These are phyloP conservation scores for Acorus gramineus DNA, from an alignment of 106 monocot species.

Conservation along the genomic window DNA sequence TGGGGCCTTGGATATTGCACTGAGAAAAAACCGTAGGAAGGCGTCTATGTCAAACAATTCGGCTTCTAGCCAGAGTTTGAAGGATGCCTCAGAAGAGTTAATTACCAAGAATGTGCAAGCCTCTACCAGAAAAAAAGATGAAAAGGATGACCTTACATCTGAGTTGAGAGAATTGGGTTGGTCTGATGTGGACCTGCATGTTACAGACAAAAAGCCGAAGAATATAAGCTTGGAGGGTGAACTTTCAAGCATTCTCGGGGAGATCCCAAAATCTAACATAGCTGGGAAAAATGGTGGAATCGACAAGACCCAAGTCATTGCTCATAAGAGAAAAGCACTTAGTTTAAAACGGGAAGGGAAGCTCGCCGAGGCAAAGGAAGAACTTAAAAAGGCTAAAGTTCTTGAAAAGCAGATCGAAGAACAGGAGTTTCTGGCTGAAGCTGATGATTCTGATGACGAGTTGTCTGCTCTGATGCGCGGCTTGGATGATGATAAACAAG, in stretches of 20 bases:
- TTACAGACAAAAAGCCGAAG: conserved; percentile 39
- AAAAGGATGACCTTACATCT: conserved; percentile 52
- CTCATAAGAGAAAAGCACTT: conserved; percentile 77
- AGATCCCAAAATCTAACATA: conserved; percentile 31
- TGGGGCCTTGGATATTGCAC: conserved; percentile 48
- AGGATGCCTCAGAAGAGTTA: conserved; percentile 21
- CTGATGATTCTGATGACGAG: conserved; percentile 90
- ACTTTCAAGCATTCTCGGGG: conserved; percentile 55
- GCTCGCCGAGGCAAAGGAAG: conserved; percentile 94
- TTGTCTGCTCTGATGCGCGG: conserved; percentile 49
- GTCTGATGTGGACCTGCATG: conserved; percentile 73
- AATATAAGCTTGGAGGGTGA: conserved; percentile 71
- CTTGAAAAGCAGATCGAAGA: conserved; percentile 89
- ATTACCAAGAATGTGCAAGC: conserved; percentile 16
- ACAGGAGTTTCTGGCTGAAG: conserved; percentile 63
- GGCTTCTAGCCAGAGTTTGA: conserved; percentile 12
- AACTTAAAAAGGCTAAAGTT: conserved; percentile 89
- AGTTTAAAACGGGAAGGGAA: conserved; percentile 79
- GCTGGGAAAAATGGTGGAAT: conserved; percentile 23
- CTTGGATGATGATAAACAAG: conserved; percentile 61
- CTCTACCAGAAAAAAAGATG: conserved; percentile 22
- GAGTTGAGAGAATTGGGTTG: conserved; percentile 88
- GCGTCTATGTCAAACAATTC: conserved; percentile 20
- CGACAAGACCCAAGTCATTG: conserved; percentile 67
- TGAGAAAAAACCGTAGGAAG: conserved; percentile 63